Percentiles rank a stretch among this genome's conserved stretches.
These are phyloP conservation scores for Patellifolia procumbens DNA, from an alignment of 179 eudicot genomes.

Conservation along the genomic window DNA sequence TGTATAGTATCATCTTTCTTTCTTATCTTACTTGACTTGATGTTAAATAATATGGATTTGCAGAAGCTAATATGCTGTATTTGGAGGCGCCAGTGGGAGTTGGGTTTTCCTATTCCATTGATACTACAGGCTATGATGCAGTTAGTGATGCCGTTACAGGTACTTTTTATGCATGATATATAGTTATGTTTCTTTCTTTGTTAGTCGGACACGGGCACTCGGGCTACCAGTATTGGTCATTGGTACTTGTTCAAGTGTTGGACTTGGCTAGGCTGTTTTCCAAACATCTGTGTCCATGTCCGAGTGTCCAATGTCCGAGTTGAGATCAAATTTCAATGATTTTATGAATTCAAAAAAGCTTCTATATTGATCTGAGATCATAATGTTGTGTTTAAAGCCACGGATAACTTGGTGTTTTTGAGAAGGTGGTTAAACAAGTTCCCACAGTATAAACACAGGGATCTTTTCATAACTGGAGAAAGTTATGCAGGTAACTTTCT, in stretches of 20 bases:
- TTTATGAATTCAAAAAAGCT: no score
- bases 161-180: constrained; percentile 7
- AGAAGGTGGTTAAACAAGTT: constrained; percentile 78
- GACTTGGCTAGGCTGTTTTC: no score
- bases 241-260: background rate
- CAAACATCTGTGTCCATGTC: no score
- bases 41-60: no score
- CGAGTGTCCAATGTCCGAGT: no score
- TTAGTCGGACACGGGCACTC: background rate
- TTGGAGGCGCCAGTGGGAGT: constrained; percentile 91
- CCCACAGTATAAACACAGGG: constrained; percentile 65
- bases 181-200: background rate
- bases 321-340: no score
- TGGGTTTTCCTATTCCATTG: constrained; percentile 77
- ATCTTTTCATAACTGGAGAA: constrained; percentile 85
- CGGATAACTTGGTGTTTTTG: constrained; percentile 77
- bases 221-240: background rate
- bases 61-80: constrained; percentile 93
- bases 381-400: no score
- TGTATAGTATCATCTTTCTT: no score
- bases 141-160: constrained; percentile 78
- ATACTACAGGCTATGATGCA: constrained; percentile 49
- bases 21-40: background rate
- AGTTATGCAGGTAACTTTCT: constrained; percentile 82
- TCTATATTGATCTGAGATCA: no score